A percentile compares a stretch with the other conserved stretches of the same genome.
Evolutionary conservation across 169 alveolate species (phyloP).

Genomic region (Fabrea salina): DNA sequence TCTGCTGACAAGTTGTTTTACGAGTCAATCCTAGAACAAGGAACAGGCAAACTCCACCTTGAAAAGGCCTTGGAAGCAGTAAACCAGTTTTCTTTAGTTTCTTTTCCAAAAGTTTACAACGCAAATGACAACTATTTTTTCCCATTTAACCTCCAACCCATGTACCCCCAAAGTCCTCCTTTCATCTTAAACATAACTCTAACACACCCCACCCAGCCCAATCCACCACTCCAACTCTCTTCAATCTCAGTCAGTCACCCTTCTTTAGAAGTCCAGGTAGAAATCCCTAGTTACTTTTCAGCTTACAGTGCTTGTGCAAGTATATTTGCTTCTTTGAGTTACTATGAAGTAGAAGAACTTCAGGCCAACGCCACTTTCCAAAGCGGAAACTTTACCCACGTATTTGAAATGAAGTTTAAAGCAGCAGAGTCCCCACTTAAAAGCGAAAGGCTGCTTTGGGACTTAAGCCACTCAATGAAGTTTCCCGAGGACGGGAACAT

Average conservation of each 20-base stretch:
- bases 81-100: neutral
- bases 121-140: constrained; percentile 31
- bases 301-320: neutral
- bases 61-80: neutral
- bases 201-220: neutral
- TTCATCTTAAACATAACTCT: neutral
- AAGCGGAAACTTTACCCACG: neutral
- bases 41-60: constrained; percentile 48
- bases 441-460: constrained; percentile 20
- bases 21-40: constrained; percentile 45
- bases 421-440: neutral
- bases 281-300: neutral
- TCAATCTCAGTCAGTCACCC: neutral
- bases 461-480: constrained; percentile 41
- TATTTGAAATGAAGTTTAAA: neutral
- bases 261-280: neutral
- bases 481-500: constrained; percentile 51
- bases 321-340: neutral
- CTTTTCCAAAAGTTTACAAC: constrained; percentile 24
- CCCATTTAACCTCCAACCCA: constrained; percentile 33
- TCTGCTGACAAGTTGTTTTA: constrained; percentile 29
- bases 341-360: neutral
- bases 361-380: neutral
- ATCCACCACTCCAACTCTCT: neutral
- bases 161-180: neutral